Percentiles rank a stretch among this genome's conserved stretches.
phyloP scores from a whole-genome alignment of 371 early-diverging fungal species.

The Umbelopsis sp. region DNA sequence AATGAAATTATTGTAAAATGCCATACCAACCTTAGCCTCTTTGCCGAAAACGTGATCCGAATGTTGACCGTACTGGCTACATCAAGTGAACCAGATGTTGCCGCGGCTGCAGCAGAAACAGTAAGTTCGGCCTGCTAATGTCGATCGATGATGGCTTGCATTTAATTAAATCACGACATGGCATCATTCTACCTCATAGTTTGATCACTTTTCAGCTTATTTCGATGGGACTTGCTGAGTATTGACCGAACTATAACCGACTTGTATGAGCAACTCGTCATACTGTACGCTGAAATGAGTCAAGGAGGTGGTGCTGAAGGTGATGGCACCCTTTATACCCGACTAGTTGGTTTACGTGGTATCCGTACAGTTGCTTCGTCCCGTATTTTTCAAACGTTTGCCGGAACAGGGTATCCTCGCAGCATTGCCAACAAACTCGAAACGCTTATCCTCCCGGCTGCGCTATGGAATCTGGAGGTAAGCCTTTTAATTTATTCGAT shows the following conservation, averaged over 20 bases:
- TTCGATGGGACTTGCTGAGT: slow-evolving; percentile 8
- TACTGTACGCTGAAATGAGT: slow-evolving; percentile 11
- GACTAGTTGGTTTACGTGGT: background rate
- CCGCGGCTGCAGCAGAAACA: slow-evolving; percentile 1
- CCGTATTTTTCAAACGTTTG: background rate
- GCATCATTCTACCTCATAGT: background rate
- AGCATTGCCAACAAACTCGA: slow-evolving; percentile 1
- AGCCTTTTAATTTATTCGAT: background rate
- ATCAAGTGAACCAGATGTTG: background rate
- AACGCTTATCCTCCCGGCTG: background rate
- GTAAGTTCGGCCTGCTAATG: background rate
- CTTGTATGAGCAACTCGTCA: background rate
- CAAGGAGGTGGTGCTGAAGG: slow-evolving; percentile 9
- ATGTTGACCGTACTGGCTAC: background rate
- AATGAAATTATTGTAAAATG: slow-evolving; percentile 9
- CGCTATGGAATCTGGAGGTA: slow-evolving; percentile 12
- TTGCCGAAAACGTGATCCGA: slow-evolving; percentile 7
- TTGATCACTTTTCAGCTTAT: slow-evolving; percentile 15
- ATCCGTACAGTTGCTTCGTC: slow-evolving; percentile 10
- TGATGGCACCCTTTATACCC: slow-evolving; percentile 1
- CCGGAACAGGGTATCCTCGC: background rate
- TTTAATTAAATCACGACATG: background rate
- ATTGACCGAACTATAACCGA: slow-evolving; percentile 1
- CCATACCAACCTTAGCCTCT: background rate
- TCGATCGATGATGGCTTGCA: too few species aligned